phyloP scores from a whole-genome alignment of 2,329 filamentous ascomycete species.

The Fusarium torulosum region DNA sequence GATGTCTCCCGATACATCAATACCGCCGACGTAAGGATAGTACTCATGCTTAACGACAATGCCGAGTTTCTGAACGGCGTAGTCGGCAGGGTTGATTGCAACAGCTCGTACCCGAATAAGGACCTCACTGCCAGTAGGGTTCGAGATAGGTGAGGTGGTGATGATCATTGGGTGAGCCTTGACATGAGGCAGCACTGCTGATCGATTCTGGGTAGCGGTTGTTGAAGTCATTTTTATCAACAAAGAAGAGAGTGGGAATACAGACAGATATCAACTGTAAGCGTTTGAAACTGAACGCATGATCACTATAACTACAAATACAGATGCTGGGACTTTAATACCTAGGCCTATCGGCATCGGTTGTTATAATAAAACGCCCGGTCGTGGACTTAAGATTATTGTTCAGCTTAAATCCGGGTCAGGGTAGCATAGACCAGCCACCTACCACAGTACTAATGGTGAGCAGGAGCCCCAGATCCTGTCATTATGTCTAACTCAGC shows the following conservation, averaged over 20 bases:
- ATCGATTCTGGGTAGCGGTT: neutral
- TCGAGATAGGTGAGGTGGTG: fast-evolving
- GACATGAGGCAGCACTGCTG: neutral
- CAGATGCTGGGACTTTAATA: neutral
- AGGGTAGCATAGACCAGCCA: too few relatives aligned
- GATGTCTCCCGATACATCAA: neutral
- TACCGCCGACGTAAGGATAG: neutral
- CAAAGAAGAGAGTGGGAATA: too few relatives aligned
- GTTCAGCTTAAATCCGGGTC: conserved; percentile 1
- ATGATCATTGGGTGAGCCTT: neutral
- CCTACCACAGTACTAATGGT: too few relatives aligned
- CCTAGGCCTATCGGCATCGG: neutral
- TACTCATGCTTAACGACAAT: neutral
- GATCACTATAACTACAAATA: fast-evolving
- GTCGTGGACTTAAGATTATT: neutral
- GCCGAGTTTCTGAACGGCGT: neutral
- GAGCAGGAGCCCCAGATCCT: too few relatives aligned
- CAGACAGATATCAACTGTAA: too few relatives aligned
- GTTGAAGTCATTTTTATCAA: neutral
- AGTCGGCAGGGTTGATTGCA: neutral
- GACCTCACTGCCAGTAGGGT: fast-evolving
- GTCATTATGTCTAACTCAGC: too few relatives aligned
- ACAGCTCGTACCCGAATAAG: neutral
- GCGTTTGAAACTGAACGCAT: too few relatives aligned
- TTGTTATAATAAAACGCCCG: neutral